Evolutionary conservation across 352 stramenopile genomes (phyloP).

Genomic region (Globisporangium mamillatum): DNA sequence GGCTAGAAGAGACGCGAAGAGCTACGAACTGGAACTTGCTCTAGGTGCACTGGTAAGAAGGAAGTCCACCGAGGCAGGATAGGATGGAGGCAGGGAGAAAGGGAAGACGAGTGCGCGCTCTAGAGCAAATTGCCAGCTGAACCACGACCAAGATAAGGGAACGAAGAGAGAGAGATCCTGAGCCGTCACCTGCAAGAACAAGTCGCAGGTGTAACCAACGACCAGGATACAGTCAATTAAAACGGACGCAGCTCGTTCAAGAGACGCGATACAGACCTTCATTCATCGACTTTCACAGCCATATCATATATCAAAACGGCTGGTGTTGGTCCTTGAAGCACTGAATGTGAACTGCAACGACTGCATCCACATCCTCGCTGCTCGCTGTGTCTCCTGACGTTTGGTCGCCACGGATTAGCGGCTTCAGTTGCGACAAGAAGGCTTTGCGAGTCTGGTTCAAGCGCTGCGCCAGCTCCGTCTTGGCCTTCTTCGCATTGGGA

Average conservation of each 20-base stretch:
- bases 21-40: neutral
- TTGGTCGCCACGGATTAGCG: neutral
- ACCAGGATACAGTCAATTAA: neutral
- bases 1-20: neutral
- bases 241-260: neutral
- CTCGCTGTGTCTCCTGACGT: neutral
- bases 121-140: constrained; percentile 1
- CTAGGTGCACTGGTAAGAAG: neutral
- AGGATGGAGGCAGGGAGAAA: too few species aligned
- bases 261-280: neutral
- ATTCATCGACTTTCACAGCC: neutral
- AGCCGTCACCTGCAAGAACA: neutral
- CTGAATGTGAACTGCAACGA: constrained; percentile 5
- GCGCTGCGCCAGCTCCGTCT: constrained; percentile 22
- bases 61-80: neutral
- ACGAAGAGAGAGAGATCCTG: neutral
- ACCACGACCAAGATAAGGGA: neutral
- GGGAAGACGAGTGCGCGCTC: neutral
- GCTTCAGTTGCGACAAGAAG: constrained; percentile 37
- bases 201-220: neutral
- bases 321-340: constrained; percentile 9
- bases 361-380: neutral
- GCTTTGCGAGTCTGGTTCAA: constrained; percentile 46
- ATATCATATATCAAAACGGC: neutral
- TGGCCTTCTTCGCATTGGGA: constrained; percentile 15